These are phyloP conservation scores for Cyclostephanos invisitatus DNA, from an alignment of 108 stramenopile genomes.

Conservation along the genomic window DNA sequence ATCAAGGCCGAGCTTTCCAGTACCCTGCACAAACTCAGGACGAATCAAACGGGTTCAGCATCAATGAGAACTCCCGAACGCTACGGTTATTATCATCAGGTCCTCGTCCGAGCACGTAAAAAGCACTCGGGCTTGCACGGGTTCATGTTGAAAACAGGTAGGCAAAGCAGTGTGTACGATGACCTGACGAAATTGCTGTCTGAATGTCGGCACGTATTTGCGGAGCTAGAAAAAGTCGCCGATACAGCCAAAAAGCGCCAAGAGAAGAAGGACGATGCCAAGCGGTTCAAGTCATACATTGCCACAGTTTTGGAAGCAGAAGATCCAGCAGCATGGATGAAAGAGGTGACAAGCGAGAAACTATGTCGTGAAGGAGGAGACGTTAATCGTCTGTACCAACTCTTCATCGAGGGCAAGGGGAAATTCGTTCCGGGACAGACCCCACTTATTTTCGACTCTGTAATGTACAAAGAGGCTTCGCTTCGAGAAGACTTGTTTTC, in stretches of 20 bases:
- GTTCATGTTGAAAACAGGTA: conserved; percentile 13
- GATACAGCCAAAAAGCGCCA: conserved; percentile 9
- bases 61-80: conserved; percentile 3
- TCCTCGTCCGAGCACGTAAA: conserved; percentile 38
- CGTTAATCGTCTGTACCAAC: conserved; percentile 51
- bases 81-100: conserved; percentile 36
- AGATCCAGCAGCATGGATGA: conserved; percentile 40
- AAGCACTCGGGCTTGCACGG: conserved; percentile 10
- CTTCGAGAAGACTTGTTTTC: conserved; percentile 40
- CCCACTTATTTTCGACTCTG: conserved; percentile 38
- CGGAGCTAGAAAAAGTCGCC: conserved; percentile 19
- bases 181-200: conserved; percentile 14
- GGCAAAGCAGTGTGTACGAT: conserved; percentile 21
- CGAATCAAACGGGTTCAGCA: conserved; percentile 3
- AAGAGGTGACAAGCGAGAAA: conserved; percentile 12
- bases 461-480: conserved; percentile 36
- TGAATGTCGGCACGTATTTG: conserved; percentile 28
- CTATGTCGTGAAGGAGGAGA: conserved; percentile 39
- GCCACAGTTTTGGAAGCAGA: conserved; percentile 43
- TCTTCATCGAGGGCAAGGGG: conserved; percentile 50
- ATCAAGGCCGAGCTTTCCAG: conserved; percentile 26
- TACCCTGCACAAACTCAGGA: conserved; percentile 28
- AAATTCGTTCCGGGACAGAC: conserved; percentile 10
- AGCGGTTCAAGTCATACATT: conserved; percentile 44
- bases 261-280: conserved; percentile 36